A percentile compares a stretch with the other conserved stretches of the same genome.
These are phyloP conservation scores for Cytospora piceae DNA, from an alignment of 2,329 filamentous ascomycete genomes.

Conservation along the genomic window DNA sequence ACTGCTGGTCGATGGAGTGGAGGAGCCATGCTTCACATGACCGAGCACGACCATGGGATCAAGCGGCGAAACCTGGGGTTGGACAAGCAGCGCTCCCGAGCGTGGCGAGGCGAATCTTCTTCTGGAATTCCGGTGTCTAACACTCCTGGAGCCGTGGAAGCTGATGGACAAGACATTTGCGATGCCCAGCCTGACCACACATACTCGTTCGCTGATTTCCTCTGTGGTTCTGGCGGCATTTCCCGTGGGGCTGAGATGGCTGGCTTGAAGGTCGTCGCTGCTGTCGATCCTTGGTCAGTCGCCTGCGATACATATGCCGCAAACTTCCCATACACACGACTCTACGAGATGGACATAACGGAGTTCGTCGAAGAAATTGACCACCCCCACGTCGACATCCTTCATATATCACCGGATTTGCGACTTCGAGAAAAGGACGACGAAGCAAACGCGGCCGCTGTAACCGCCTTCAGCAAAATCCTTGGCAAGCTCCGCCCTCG, in stretches of 20 bases:
- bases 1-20: conserved; percentile 35
- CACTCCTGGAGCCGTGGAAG: neutral
- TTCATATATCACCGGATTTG: conserved; percentile 74
- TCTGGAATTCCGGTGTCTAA: conserved; percentile 43
- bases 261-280: conserved; percentile 54
- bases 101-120: conserved; percentile 45
- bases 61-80: conserved; percentile 31
- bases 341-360: conserved; percentile 53
- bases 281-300: conserved; percentile 62
- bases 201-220: conserved; percentile 73
- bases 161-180: neutral
- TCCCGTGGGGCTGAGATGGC: conserved; percentile 64
- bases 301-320: conserved; percentile 60
- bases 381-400: conserved; percentile 58
- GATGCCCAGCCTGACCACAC: conserved; percentile 40
- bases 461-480: conserved; percentile 57
- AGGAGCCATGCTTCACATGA: conserved; percentile 40
- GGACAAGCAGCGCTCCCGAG: conserved; percentile 38
- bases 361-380: conserved; percentile 48
- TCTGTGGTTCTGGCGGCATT: conserved; percentile 73
- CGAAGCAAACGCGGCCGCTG: conserved; percentile 65
- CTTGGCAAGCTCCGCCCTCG: conserved; percentile 64
- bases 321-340: conserved; percentile 55
- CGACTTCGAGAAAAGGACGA: conserved; percentile 62
- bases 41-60: conserved; percentile 34